Conservation (phyloP, 805 yeast genomes). For the Hanseniaspora vineae region DNA sequence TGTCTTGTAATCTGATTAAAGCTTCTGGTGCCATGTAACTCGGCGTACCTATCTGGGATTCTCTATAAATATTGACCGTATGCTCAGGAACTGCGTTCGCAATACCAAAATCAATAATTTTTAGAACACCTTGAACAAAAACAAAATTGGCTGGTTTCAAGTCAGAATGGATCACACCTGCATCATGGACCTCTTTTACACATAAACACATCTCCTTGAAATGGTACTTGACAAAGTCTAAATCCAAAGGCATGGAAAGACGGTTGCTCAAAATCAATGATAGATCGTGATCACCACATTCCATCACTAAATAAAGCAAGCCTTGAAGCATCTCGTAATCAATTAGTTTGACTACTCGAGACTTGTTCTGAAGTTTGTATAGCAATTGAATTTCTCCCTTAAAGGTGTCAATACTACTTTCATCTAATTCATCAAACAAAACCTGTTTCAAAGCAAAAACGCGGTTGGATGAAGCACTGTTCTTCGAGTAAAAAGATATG, state of each 20-base stretch:
- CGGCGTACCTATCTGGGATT: constrained; percentile 88
- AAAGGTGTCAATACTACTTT: constrained; percentile 58
- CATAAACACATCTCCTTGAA: constrained; percentile 69
- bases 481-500: not conserved
- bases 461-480: not conserved
- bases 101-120: constrained; percentile 89
- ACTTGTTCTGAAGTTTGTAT: constrained; percentile 41
- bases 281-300: constrained; percentile 85
- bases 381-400: constrained; percentile 82
- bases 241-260: constrained; percentile 38
- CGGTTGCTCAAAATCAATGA: constrained; percentile 65
- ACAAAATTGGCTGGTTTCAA: constrained; percentile 62
- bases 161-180: constrained; percentile 78
- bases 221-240: constrained; percentile 69
- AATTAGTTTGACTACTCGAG: constrained; percentile 64
- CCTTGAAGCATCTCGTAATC: constrained; percentile 62
- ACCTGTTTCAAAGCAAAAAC: constrained; percentile 75
- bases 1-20: constrained; percentile 29
- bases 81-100: constrained; percentile 92
- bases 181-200: constrained; percentile 75
- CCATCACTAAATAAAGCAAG: constrained; percentile 69
- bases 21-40: constrained; percentile 98
- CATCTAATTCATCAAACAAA: constrained; percentile 68
- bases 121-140: constrained; percentile 70
- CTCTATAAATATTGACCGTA: constrained; percentile 80